phyloP scores from a whole-genome alignment of 352 stramenopile species.

The Pythium vanterpoolii region DNA sequence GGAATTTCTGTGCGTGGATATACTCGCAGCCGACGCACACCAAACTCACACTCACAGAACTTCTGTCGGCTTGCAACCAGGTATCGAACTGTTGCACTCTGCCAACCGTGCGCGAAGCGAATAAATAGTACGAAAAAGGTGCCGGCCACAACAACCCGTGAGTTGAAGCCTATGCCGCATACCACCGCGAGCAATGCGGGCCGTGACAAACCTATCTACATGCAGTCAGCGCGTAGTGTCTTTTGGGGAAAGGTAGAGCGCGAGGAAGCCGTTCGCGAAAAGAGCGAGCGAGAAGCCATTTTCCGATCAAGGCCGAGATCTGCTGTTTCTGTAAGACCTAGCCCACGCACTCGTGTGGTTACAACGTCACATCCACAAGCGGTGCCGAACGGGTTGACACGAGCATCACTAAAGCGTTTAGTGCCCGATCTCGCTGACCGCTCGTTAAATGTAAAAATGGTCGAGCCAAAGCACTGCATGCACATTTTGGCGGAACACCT shows the following conservation, averaged over 20 bases:
- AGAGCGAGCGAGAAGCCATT: conserved; percentile 14
- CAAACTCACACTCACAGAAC: neutral
- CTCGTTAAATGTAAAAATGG: neutral
- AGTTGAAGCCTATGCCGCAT: neutral
- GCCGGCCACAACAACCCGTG: neutral
- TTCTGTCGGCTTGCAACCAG: neutral
- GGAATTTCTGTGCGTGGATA: conserved; percentile 10
- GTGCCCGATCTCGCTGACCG: neutral
- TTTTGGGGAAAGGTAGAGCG: conserved; percentile 38
- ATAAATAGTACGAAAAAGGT: conserved; percentile 16
- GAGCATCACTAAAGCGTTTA: conserved; percentile 1
- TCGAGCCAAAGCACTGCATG: conserved; percentile 24
- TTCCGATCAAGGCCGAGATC: conserved; percentile 27
- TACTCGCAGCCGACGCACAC: neutral
- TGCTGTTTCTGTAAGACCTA: conserved; percentile 19
- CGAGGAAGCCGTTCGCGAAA: conserved; percentile 15
- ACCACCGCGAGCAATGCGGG: conserved; percentile 1
- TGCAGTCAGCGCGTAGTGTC: conserved; percentile 31
- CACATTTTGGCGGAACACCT: conserved; percentile 39
- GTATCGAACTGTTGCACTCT: conserved; percentile 20
- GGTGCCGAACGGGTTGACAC: neutral
- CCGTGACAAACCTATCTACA: conserved; percentile 16
- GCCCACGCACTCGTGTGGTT: neutral
- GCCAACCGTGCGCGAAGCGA: conserved; percentile 14
- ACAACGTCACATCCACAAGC: neutral